Percentiles rank a stretch among this genome's conserved stretches.
Evolutionary conservation across 331 rosid genomes (phyloP).

Genomic region (Malus hybrid): DNA sequence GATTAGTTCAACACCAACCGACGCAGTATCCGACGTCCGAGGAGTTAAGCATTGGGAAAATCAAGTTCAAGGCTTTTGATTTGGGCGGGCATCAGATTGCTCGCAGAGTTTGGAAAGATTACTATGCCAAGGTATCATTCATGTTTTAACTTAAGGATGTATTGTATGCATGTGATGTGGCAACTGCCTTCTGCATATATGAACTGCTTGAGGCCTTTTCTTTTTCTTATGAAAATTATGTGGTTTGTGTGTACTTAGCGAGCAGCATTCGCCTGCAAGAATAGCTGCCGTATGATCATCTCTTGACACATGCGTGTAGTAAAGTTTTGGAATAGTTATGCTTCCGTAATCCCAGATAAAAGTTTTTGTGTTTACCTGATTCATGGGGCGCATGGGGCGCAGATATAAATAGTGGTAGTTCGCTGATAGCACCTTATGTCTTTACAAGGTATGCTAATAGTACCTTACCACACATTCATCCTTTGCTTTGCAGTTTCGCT

Average conservation of each 20-base stretch:
- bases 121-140: conserved; percentile 63
- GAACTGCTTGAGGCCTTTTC: not conserved
- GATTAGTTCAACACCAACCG: conserved; percentile 83
- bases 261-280: not conserved
- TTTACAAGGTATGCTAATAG: conserved; percentile 32
- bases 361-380: conserved; percentile 29
- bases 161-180: not conserved
- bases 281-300: not conserved
- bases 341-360: conserved; percentile 38
- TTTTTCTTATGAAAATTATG: no score
- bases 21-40: conserved; percentile 86
- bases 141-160: not conserved
- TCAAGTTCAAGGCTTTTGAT: conserved; percentile 82
- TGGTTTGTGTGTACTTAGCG: not conserved
- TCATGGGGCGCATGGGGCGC: conserved; percentile 52
- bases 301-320: not conserved
- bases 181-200: not conserved
- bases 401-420: conserved; percentile 19
- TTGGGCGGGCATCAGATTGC: conserved; percentile 89
- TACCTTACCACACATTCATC: conserved; percentile 16
- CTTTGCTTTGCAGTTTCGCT: not conserved
- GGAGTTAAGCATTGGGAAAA: conserved; percentile 59
- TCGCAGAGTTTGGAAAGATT: conserved; percentile 85
- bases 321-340: not conserved
- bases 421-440: conserved; percentile 34